Percentiles rank a stretch among this genome's conserved stretches.
Conservation (phyloP, 2,329 filamentous ascomycete genomes). For the Cladorrhinum sp. region DNA sequence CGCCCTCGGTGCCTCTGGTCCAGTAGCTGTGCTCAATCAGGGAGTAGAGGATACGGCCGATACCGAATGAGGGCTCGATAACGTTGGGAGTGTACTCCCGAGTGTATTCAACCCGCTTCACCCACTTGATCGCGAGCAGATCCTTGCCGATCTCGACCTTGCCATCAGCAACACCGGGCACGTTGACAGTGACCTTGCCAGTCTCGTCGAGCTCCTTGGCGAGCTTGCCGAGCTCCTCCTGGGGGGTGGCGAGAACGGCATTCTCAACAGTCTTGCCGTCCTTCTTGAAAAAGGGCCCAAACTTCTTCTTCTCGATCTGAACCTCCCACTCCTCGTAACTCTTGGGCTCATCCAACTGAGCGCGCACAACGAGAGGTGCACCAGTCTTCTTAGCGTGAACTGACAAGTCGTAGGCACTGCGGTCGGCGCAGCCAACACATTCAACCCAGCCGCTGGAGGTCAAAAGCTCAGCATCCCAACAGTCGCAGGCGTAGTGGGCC, state of each 20-base stretch:
- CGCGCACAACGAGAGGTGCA: conserved; percentile 77
- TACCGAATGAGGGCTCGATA: conserved; percentile 96
- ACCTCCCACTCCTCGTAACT: conserved; percentile 83
- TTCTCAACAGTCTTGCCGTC: conserved; percentile 82
- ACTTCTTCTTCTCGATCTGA: conserved; percentile 90
- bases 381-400: conserved; percentile 94
- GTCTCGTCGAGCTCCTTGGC: conserved; percentile 68
- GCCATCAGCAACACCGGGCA: conserved; percentile 63
- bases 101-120: conserved; percentile 75
- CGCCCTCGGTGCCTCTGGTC: conserved; percentile 68
- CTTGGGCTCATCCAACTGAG: conserved; percentile 74
- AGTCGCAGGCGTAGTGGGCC: conserved; percentile 93
- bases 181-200: conserved; percentile 74
- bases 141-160: conserved; percentile 79
- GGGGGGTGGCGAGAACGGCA: conserved; percentile 70
- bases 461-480: conserved; percentile 93
- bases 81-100: conserved; percentile 94
- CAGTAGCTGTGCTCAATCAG: conserved; percentile 95
- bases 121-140: conserved; percentile 78
- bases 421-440: conserved; percentile 90
- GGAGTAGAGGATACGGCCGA: conserved; percentile 89
- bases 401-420: conserved; percentile 89
- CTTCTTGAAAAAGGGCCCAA: conserved; percentile 93
- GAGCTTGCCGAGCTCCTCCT: conserved; percentile 78
- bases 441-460: conserved; percentile 97